These are phyloP conservation scores for Alternaria sp. DNA, from an alignment of 2,329 filamentous ascomycete genomes.

Conservation along the genomic window DNA sequence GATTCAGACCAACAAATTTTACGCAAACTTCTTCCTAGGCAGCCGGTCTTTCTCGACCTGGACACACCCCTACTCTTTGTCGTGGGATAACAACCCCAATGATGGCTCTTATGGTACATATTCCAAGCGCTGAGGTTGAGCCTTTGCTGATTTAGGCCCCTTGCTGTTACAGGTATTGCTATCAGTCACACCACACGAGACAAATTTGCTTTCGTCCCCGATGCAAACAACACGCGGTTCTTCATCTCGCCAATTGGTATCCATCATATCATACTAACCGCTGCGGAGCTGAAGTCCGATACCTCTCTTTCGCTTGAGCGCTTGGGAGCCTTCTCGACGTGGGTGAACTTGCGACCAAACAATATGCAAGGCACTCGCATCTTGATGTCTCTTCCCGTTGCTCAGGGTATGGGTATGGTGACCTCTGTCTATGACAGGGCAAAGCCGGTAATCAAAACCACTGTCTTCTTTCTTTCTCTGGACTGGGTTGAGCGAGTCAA, in stretches of 20 bases:
- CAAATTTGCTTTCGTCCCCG: constrained; percentile 64
- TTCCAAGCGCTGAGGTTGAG: too few species aligned
- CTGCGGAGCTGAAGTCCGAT: constrained; percentile 71
- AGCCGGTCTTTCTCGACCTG: constrained; percentile 73
- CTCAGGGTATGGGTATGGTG: constrained; percentile 90
- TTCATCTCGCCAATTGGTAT: constrained; percentile 87
- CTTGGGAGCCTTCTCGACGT: constrained; percentile 65
- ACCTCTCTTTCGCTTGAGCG: constrained; percentile 66
- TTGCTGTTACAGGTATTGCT: constrained; percentile 58
- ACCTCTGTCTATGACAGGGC: constrained; percentile 78
- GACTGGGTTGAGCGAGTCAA: constrained; percentile 34
- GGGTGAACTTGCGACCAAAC: constrained; percentile 69
- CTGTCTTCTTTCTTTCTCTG: constrained; percentile 77
- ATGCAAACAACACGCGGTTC: constrained; percentile 61
- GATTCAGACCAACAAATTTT: constrained; percentile 76
- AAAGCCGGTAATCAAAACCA: constrained; percentile 76
- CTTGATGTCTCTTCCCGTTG: constrained; percentile 77
- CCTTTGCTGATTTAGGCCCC: background rate
- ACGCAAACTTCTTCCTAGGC: constrained; percentile 79
- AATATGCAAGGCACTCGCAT: constrained; percentile 61
- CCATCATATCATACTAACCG: constrained; percentile 82
- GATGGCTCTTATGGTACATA: constrained; percentile 72
- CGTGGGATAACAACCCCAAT: constrained; percentile 59
- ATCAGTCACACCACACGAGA: constrained; percentile 76
- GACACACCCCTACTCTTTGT: constrained; percentile 68